Evolutionary conservation across 495 filamentous ascomycete genomes (phyloP), one percentile per base, ranked within the genome.

Genomic region (Jackrogersella minutella): DNA sequence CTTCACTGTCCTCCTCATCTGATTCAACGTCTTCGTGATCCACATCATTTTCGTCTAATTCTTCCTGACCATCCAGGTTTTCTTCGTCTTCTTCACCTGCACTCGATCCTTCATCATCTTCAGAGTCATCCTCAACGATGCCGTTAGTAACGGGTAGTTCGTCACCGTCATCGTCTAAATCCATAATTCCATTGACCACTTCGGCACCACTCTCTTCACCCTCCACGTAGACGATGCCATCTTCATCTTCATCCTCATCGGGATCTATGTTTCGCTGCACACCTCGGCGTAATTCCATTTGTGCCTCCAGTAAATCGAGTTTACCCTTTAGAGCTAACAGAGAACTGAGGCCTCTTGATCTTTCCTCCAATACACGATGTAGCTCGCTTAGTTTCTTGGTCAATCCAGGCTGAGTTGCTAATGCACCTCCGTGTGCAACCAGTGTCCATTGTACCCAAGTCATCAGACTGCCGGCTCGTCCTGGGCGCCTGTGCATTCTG

Each of bases 391-490:
- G 83, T 66, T 89, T 86, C 69, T 88, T 87, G 68, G 95, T 85
- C 13, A 95, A 76, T 36, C 93, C 88, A 0, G 90, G 87, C 69
- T 96, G 90, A 9, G 87, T 88, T 21, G 93, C 91, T 33, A 99
- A 80, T 52, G 93, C 93, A 62, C 95, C 95, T 64, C 95, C 95
- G 76, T 99, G 95, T 6, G 93, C 90, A 16, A 97, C 86, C n/a
- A 97, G 83, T 1, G 91, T 94, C 92, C 93, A 96, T 77, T 97
- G 92, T 41, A 97, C 89, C 95, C 95, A 99, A 13, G 90, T 85
- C 81, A 97, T 93, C n/a, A 99, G 86, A 64, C 86, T 90, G 26
- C 92, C 92, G 13, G 95, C 93, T 52, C 95, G 87, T 21, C 93
- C 95, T 4, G 95, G 95, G 17, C 91, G 85, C 62, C 90, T 86